Evolutionary conservation across 2,329 filamentous ascomycete genomes (phyloP), one percentile per base, ranked within the genome.

Genomic region (Leptographium wingfieldii): DNA sequence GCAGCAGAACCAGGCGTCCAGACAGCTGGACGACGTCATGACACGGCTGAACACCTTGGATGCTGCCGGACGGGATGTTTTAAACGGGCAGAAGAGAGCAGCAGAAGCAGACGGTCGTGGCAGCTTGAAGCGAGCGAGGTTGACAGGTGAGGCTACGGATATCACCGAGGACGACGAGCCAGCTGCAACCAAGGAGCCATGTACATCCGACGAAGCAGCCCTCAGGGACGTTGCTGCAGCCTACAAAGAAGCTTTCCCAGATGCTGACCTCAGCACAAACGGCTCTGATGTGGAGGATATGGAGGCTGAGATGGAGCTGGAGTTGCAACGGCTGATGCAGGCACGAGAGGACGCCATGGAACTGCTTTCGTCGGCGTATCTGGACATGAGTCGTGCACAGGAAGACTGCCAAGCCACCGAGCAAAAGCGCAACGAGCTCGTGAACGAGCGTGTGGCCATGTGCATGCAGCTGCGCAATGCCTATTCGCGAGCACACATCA

Each of bases 381-480:
- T 49, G 0, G 60, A 68, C 33, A 65, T 70, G 2, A 65, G 70
- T 9, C 62, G 61, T 1, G 63, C 64, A 3, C 65, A 71, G 29
- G 40, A 56, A 2, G 25, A 46, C 12, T 48, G n/a, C 48, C 25
- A 43, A 2, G 10, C 11, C 19, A 22, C 27, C 1, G 49, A 43
- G n/a, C 35, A 29, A n/a, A 19, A 31, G 59, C 59, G 59, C 7
- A 25, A 19, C 3, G 22, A 25, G 27, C 38, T 57, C 38, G 16
- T 33, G 3, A 66, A 67, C 6, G 65, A 70, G 57, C 65, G 73
- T 57, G 72, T 67, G 29, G 67, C 69, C 5, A 61, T 70, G 6
- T 77, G 82, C 62, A 83, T 86, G 59, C 69, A 72, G 19, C 76
- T 75, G 5, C 73, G 83, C 29, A 87, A 86, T 58, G 66, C 76